Base-by-base conservation (phyloP, 139 green algal species). In the Chlorella sp. region DNA sequence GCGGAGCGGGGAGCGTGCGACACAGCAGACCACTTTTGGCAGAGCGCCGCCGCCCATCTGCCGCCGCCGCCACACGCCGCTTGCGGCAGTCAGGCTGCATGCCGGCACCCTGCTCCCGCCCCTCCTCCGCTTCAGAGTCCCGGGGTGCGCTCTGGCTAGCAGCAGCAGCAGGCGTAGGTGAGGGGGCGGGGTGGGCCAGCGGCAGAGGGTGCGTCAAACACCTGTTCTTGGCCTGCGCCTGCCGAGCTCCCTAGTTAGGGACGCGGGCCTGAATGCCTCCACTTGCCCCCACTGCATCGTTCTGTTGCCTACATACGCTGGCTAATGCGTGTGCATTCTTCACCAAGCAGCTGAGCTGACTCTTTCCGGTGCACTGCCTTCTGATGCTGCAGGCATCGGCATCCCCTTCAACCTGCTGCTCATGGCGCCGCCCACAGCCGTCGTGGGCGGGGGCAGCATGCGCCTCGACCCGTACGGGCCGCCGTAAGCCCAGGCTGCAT, bases 361-460 rank as follows among this genome's bases (percentile, higher is more conserved):
- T n/a, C n/a, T n/a, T n/a, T n/a, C n/a, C n/a, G n/a, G n/a, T n/a
- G n/a, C n/a, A n/a, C n/a, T n/a, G n/a, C n/a, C n/a, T n/a, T 9
- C 26, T 34, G 32, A 2, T 20, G 24, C 44, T 65, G 64, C 64
- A 24, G 22, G 41, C 44, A 73, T 87, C 48, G 22, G 41, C 44
- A 73, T 87, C 48, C 83, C 83, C 36, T 87, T 81, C 75, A 78
- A 87, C 75, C 75, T 87, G 40, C 75, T 87, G 22, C 48, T 87
- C 30, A 87, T 87, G 83, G 36, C 30, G 11, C 64, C 83, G 34
- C 83, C 83, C 16, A 43, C 65, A 26, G 62, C 83, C 1, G 32
- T 80, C 17, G 6, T 74, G 48, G 19, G 34, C 28, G 56, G 22
- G 9, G 36, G 64, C 20, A 46, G 43, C 3, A 26, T 60, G 51